Evolutionary conservation across 129 eudicot genomes (phyloP).

Genomic region (Arctium lappa): DNA sequence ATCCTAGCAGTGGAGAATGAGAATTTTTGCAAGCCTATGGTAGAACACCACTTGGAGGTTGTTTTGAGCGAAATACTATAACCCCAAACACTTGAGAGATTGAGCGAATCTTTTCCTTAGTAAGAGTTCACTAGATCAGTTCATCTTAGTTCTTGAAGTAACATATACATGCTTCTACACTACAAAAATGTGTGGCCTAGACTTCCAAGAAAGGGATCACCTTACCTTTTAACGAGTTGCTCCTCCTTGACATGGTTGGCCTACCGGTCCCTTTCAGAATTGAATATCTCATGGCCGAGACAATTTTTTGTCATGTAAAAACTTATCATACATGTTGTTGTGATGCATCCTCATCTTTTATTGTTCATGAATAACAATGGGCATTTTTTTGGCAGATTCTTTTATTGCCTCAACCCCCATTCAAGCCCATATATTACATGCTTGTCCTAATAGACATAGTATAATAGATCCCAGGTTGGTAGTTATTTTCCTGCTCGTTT

Average conservation of each 20-base stretch:
- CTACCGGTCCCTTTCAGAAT: slow-evolving; percentile 89
- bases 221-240: not conserved
- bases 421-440: slow-evolving; percentile 85
- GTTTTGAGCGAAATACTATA: no score
- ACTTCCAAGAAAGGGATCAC: not conserved
- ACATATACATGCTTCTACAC: not conserved
- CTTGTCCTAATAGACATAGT: slow-evolving; percentile 98
- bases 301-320: slow-evolving; percentile 89
- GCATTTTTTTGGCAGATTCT: slow-evolving; percentile 61
- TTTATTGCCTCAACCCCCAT: slow-evolving; percentile 89
- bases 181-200: not conserved
- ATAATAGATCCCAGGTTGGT: slow-evolving; percentile 2
- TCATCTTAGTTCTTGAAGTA: no score
- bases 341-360: not conserved
- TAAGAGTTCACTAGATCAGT: no score
- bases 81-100: no score
- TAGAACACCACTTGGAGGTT: no score
- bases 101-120: no score
- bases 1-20: no score
- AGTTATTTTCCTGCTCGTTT: not conserved
- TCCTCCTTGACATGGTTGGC: slow-evolving; percentile 58
- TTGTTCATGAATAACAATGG: slow-evolving; percentile 4
- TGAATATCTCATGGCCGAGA: slow-evolving; percentile 97
- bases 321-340: not conserved
- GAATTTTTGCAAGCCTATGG: no score